phyloP scores from a whole-genome alignment of 2,329 filamentous ascomycete species.

The Zymoseptoria passerinii region DNA sequence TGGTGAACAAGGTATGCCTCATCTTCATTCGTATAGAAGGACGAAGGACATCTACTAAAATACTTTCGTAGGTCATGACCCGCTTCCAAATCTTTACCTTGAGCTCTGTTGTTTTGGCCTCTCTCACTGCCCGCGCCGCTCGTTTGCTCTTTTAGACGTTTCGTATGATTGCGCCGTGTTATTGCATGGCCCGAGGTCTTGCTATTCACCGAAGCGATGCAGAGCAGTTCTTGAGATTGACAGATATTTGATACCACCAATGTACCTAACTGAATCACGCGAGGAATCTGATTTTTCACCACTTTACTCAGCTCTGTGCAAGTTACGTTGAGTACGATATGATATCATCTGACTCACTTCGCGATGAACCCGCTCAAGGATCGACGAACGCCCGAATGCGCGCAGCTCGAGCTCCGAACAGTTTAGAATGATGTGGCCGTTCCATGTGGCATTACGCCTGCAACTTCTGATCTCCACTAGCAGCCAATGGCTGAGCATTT shows the following conservation, averaged over 20 bases:
- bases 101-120: slow-evolving; percentile 6
- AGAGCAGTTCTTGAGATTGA: too few species aligned
- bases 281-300: neutral
- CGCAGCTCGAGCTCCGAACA: neutral
- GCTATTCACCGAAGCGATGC: too few species aligned
- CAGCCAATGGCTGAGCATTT: neutral
- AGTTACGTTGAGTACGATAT: too few species aligned
- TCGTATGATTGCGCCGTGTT: neutral
- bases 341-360: neutral
- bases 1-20: slow-evolving; percentile 25
- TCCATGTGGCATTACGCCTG: neutral
- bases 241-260: too few species aligned
- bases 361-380: neutral
- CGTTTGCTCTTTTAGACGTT: neutral
- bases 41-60: neutral
- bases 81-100: slow-evolving; percentile 7
- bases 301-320: neutral
- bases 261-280: too few species aligned
- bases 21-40: neutral
- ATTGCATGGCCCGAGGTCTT: too few species aligned
- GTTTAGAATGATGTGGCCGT: too few species aligned
- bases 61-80: slow-evolving; percentile 2
- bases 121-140: neutral
- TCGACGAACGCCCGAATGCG: neutral
- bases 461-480: neutral